A percentile compares a stretch with the other conserved stretches of the same genome.
Evolutionary conservation across 176 grass and related monocot genomes (phyloP).

Genomic region (Musa troglodytarum): DNA sequence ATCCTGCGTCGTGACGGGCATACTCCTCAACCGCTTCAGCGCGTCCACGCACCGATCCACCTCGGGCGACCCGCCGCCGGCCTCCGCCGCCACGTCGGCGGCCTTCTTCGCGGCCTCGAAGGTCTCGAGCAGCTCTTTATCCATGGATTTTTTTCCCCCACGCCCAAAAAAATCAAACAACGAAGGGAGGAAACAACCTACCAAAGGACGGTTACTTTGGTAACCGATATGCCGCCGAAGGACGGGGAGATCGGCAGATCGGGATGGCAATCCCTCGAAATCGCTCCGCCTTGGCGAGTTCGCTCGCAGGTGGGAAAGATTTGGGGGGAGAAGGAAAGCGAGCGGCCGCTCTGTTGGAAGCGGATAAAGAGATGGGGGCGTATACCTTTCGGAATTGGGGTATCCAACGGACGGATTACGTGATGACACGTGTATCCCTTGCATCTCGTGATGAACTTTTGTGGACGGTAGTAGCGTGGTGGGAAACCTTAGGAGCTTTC

Average conservation of each 20-base stretch:
- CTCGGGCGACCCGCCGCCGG: slow-evolving; percentile 40
- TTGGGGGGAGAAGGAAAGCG: background rate
- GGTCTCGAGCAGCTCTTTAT: slow-evolving; percentile 78
- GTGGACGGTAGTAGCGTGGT: too few species aligned
- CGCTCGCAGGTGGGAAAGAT: background rate
- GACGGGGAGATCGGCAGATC: background rate
- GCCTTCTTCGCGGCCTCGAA: slow-evolving; percentile 92
- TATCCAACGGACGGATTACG: too few species aligned
- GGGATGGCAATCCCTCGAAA: background rate
- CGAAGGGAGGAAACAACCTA: background rate
- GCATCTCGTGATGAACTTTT: too few species aligned
- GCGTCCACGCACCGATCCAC: slow-evolving; percentile 79
- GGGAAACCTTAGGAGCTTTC: too few species aligned
- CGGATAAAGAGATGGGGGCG: slow-evolving; percentile 1
- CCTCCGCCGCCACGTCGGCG: slow-evolving; percentile 40
- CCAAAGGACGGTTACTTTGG: background rate
- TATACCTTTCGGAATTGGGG: too few species aligned
- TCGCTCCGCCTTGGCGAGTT: background rate
- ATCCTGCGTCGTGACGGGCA: slow-evolving; percentile 66
- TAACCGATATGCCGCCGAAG: background rate
- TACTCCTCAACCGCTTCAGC: slow-evolving; percentile 46
- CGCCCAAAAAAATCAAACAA: background rate
- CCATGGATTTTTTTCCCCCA: slow-evolving; percentile 26
- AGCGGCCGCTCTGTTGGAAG: background rate
- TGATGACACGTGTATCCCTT: too few species aligned